Percentiles rank a stretch among this genome's conserved stretches.
phyloP scores from a whole-genome alignment of 2,329 filamentous ascomycete genomes.

The Beauveria scarabaeidicola region DNA sequence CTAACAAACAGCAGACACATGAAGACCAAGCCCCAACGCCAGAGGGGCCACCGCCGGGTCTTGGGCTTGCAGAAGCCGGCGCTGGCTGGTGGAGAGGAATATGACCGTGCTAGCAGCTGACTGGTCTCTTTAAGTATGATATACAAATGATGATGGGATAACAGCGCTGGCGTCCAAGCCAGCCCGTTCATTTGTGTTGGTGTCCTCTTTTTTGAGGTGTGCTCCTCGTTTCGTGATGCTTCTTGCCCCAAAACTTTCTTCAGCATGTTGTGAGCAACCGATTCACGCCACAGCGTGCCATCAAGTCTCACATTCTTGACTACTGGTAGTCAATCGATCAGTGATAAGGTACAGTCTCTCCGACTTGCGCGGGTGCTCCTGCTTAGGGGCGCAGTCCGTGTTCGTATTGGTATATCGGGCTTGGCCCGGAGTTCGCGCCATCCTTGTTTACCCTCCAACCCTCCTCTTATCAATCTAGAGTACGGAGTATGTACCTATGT shows the following conservation, averaged over 20 bases:
- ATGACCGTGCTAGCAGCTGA: not conserved
- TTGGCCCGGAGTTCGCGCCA: not conserved
- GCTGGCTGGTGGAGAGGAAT: not conserved
- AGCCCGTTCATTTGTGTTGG: too few relatives aligned
- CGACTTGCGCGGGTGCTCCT: not conserved
- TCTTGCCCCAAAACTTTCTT: not conserved
- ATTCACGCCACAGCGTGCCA: not conserved
- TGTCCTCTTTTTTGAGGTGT: not conserved
- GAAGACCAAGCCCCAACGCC: not conserved
- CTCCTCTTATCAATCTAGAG: conserved; percentile 7
- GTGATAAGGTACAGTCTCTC: not conserved
- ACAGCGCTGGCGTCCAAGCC: too few relatives aligned
- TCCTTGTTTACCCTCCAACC: not conserved
- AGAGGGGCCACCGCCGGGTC: not conserved
- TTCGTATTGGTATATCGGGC: not conserved
- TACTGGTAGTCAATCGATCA: not conserved
- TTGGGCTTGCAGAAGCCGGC: not conserved
- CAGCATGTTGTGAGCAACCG: not conserved
- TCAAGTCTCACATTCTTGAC: not conserved
- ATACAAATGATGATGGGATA: not conserved
- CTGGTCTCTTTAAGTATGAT: conserved; percentile 5
- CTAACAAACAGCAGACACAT: not conserved
- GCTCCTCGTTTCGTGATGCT: not conserved
- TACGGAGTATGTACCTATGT: too few relatives aligned
- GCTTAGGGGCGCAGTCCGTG: not conserved